Conservation (phyloP, 2,329 filamentous ascomycete genomes). For the Diaporthe amygdali region DNA sequence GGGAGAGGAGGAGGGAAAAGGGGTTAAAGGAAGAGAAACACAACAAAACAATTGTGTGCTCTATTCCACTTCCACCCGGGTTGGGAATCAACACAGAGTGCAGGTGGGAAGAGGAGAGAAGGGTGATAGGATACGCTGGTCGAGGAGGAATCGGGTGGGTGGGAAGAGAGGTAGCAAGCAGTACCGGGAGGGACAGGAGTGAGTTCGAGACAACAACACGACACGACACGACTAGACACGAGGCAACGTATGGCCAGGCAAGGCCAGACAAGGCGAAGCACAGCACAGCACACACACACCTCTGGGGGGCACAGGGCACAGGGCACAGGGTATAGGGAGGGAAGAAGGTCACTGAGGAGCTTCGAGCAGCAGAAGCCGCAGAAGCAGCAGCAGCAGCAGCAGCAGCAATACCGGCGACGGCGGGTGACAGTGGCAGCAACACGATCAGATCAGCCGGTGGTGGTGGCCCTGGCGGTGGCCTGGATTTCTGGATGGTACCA, state of each 20-base stretch:
- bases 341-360: neutral
- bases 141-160: neutral
- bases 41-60: slow-evolving; percentile 22
- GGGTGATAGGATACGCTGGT: neutral
- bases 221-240: neutral
- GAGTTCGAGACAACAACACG: neutral
- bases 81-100: neutral
- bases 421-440: neutral
- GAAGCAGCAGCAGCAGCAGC: too few species aligned
- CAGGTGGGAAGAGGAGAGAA: slow-evolving; percentile 26
- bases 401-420: neutral
- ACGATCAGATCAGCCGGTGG: neutral
- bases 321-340: neutral
- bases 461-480: neutral
- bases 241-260: neutral
- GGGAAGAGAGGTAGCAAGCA: neutral
- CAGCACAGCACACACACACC: neutral
- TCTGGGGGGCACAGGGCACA: neutral
- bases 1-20: slow-evolving; percentile 49
- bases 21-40: slow-evolving; percentile 27
- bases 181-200: neutral
- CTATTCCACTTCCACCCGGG: slow-evolving; percentile 15
- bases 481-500: neutral
- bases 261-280: neutral
- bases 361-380: neutral